Evolutionary conservation across 1,284 basidiomycete species (phyloP).

Genomic region (Sporisorium iseilematis-ciliati): DNA sequence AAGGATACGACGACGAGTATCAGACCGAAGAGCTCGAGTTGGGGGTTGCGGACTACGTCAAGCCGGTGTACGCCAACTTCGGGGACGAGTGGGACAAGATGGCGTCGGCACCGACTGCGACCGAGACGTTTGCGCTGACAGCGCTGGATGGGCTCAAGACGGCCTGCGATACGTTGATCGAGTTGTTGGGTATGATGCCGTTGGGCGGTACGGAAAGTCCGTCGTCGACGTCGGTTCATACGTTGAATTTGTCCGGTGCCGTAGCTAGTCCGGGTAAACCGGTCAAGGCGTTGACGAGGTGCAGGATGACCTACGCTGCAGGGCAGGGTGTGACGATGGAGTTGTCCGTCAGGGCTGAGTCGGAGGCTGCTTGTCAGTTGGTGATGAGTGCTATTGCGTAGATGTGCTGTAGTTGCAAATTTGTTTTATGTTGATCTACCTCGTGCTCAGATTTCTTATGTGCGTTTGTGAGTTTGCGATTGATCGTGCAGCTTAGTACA

Average conservation of each 20-base stretch:
- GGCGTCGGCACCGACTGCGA: conserved; percentile 73
- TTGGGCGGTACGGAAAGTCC: conserved; percentile 75
- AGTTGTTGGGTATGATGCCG: conserved; percentile 96
- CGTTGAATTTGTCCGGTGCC: conserved; percentile 89
- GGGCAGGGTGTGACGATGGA: conserved; percentile 96
- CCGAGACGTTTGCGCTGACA: conserved; percentile 93
- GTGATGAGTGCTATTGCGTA: conserved; percentile 85
- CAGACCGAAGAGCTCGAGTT: conserved; percentile 95
- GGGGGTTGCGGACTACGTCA: conserved; percentile 89
- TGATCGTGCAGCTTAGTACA: conserved; percentile 29
- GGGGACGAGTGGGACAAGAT: conserved; percentile 94
- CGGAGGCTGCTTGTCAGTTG: conserved; percentile 84
- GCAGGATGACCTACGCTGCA: conserved; percentile 92
- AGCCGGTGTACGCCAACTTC: conserved; percentile 91
- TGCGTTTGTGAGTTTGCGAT: no score
- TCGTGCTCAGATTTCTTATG: no score
- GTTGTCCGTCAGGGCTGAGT: conserved; percentile 90
- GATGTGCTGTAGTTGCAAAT: neutral
- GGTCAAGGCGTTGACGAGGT: conserved; percentile 89
- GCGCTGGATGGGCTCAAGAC: conserved; percentile 89
- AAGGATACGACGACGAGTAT: conserved; percentile 99
- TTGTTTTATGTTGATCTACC: no score
- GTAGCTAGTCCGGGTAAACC: conserved; percentile 84
- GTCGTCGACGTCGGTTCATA: conserved; percentile 87
- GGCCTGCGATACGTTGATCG: conserved; percentile 90